Evolutionary conservation across 805 yeast genomes (phyloP).

Genomic region (Nakazawaea anatomiae): DNA sequence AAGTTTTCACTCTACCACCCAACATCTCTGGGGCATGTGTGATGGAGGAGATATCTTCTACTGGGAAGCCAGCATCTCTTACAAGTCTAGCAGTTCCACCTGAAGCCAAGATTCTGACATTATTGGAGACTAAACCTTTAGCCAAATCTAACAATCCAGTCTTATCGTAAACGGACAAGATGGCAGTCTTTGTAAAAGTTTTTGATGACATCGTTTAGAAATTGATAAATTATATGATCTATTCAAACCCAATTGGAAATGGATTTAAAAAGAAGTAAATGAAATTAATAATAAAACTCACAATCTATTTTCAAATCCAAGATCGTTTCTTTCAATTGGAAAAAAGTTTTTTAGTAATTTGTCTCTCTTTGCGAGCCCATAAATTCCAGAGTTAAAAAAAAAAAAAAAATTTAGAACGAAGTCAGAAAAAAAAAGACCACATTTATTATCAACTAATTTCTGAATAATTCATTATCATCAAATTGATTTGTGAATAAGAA

Average conservation of each 20-base stretch:
- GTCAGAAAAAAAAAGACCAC: no score
- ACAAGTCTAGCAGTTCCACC: slow-evolving; percentile 96
- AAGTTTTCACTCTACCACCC: slow-evolving; percentile 96
- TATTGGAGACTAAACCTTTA: slow-evolving; percentile 83
- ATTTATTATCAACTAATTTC: no score
- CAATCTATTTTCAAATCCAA: neutral
- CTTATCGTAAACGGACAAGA: slow-evolving; percentile 94
- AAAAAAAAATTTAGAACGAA: no score
- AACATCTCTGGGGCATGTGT: slow-evolving; percentile 99
- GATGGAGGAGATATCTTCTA: slow-evolving; percentile 89
- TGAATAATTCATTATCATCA: no score
- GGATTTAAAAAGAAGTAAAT: neutral
- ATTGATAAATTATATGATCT: neutral
- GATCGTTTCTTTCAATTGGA: neutral
- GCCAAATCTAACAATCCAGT: slow-evolving; percentile 95
- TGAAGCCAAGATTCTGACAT: slow-evolving; percentile 90
- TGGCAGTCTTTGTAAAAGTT: slow-evolving; percentile 72
- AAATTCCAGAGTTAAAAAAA: no score
- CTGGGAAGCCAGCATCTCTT: slow-evolving; percentile 97
- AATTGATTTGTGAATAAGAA: no score
- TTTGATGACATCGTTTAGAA: slow-evolving; percentile 15
- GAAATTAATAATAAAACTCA: neutral
- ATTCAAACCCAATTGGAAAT: neutral
- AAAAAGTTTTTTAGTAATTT: neutral
- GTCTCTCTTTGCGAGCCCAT: neutral